phyloP scores from a whole-genome alignment of 2,329 filamentous ascomycete species.

The Colletotrichum filicis region DNA sequence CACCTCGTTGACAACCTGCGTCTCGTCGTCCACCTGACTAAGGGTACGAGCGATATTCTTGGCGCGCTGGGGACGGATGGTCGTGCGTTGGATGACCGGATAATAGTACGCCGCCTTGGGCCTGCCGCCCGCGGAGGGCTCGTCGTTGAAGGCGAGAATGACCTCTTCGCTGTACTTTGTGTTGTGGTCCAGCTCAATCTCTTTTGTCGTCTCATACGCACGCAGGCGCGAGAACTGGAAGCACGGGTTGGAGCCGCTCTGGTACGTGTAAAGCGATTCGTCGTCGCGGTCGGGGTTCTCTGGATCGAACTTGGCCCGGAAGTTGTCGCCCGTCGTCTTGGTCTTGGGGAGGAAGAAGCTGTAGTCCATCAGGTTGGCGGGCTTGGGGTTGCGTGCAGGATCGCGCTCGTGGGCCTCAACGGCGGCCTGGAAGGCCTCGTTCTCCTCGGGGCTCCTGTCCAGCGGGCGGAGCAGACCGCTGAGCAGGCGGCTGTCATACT shows the following conservation, averaged over 20 bases:
- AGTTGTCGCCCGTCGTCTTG: constrained; percentile 58
- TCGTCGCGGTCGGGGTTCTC: constrained; percentile 65
- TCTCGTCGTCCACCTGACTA: constrained; percentile 57
- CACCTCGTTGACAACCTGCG: constrained; percentile 65
- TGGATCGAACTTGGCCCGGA: constrained; percentile 70
- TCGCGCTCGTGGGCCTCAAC: constrained; percentile 66
- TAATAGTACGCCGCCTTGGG: constrained; percentile 75
- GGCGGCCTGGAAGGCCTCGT: constrained; percentile 61
- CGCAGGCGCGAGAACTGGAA: constrained; percentile 73
- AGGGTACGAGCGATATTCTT: constrained; percentile 70
- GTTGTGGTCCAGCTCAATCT: constrained; percentile 65
- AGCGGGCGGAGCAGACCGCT: constrained; percentile 71
- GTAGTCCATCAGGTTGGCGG: constrained; percentile 71
- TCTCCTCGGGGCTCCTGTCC: constrained; percentile 64
- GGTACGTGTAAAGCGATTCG: constrained; percentile 64
- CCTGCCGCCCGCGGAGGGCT: constrained; percentile 48
- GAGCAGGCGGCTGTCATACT: constrained; percentile 71
- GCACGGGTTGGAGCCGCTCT: constrained; percentile 56
- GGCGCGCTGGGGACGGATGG: constrained; percentile 70
- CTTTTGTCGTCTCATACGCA: constrained; percentile 71
- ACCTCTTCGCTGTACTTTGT: constrained; percentile 74
- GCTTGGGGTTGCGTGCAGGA: constrained; percentile 64
- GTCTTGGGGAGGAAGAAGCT: constrained; percentile 72
- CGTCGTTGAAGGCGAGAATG: constrained; percentile 67
- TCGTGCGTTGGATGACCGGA: constrained; percentile 72